Base-by-base conservation (phyloP, 2,329 filamentous ascomycete species). In the Parasarocladium wereldwijsianum region DNA sequence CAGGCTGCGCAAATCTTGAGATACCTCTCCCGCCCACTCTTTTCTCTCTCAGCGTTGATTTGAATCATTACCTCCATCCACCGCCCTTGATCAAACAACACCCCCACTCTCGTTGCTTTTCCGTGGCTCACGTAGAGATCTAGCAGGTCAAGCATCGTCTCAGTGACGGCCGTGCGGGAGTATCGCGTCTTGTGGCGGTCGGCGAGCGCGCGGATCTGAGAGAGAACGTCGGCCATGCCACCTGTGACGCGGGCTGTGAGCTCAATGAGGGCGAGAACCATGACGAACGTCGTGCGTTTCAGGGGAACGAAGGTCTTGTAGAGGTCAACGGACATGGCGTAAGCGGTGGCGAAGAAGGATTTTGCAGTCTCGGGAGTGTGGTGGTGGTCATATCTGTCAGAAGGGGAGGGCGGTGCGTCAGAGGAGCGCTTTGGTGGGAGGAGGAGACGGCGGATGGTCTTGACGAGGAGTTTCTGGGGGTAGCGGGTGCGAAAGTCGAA, bases 401-500 rank as follows among this genome's bases (percentile, higher is more conserved):
- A n/a, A n/a, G 19, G 21, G 6, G 14, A 5, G 3, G 28, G 28
- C n/a, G 22, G 13, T 13, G 22, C 21, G 20, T 15, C 9, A 12
- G 8, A 15, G 12, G 24, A 20, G 14, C 8, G 13, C 20, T 24
- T 7, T 10, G 26, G 20, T 11, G 24, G 13, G 9, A 68, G 48
- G 33, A 77, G 63, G 26, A 58, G 57, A 45, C 76, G 28, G 4
- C 28, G 70, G 29, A 75, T 64, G 16, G 93, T 64, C 56, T 96
- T 96, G 40, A 84, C 66, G 24, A 96, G 61, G 14, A 83, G 64
- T 38, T 85, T 82, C 42, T 94, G 84, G 1, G 87, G 85, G 44
- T 93, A 80, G 21, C 85, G 76, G 34, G 76, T 86, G 20, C 86
- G 75, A 47, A 96, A 96, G 52, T 98, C 87, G 52, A 98, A 98